Percentiles rank a stretch among this genome's conserved stretches.
phyloP scores from a whole-genome alignment of 106 monocot genomes.

The Acanthochlamys bracteata region DNA sequence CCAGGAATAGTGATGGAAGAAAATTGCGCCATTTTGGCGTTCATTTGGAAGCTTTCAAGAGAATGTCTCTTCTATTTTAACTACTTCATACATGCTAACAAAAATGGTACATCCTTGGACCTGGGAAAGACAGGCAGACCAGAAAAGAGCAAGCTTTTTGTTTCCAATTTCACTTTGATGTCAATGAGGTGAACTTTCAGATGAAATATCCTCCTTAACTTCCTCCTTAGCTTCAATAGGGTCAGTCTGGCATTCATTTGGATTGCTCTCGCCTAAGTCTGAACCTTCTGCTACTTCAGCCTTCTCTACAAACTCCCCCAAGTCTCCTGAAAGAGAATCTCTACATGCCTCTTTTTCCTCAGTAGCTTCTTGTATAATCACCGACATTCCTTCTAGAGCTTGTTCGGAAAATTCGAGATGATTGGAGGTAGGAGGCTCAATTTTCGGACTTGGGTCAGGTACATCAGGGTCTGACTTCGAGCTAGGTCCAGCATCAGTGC shows the following conservation, averaged over 20 bases:
- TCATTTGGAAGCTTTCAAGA: slow-evolving; percentile 20
- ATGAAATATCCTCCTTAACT: slow-evolving; percentile 25
- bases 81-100: background rate
- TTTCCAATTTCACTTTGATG: slow-evolving; percentile 22
- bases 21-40: slow-evolving; percentile 3
- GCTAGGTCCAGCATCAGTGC: slow-evolving; percentile 8
- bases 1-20: background rate
- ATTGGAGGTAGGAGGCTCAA: slow-evolving; percentile 14
- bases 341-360: slow-evolving; percentile 13
- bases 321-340: slow-evolving; percentile 13
- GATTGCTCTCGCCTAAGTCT: slow-evolving; percentile 21
- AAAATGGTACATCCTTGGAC: slow-evolving; percentile 1
- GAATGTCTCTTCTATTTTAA: slow-evolving; percentile 4
- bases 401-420: slow-evolving; percentile 12
- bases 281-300: slow-evolving; percentile 6
- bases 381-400: background rate
- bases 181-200: slow-evolving; percentile 19
- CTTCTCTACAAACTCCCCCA: slow-evolving; percentile 11
- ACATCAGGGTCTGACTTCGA: slow-evolving; percentile 12
- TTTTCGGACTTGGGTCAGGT: slow-evolving; percentile 2
- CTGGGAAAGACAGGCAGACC: background rate
- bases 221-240: slow-evolving; percentile 12
- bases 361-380: slow-evolving; percentile 17
- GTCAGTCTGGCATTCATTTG: slow-evolving; percentile 8
- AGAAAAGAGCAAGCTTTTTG: slow-evolving; percentile 10